Evolutionary conservation across 2,329 filamentous ascomycete genomes (phyloP), one percentile per base, ranked within the genome.

Genomic region (Sarocladiaceae sp.): DNA sequence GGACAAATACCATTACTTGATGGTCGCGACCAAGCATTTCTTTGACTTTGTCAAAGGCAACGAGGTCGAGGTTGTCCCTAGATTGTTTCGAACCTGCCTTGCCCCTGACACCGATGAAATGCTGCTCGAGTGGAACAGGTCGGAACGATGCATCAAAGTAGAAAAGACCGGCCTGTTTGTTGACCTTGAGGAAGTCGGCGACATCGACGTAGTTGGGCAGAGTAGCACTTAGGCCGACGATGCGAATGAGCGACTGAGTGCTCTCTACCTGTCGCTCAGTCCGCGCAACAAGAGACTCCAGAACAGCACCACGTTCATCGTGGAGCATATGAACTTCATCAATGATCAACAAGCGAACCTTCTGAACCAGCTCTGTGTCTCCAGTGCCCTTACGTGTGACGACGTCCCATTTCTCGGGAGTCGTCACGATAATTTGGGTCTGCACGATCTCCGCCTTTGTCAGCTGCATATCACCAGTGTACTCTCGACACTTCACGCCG

Each of bases 321-420:
- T 98, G 94, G 55, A 98, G 82, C 94, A 98, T 98, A 60, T 98
- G 93, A 1, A 98, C 93, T 67, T 98, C 93, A 63, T 98, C 93
- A 50, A 98, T 97, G 56, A 98, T 97, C 48, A 98, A 76, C 2
- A 98, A 73, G 10, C 91, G 82, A 19, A 98, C 93, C 61, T 98
- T 98, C 57, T 98, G 93, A 12, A 98, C 94, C 3, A 98, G 77
- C 60, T 97, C 93, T 0, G 93, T 97, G 59, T 98, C 93, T 13
- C 94, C 93, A 1, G 90, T 97, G 46, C 91, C 94, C 65, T 97
- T 98, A 49, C 93, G 78, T 3, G 93, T 98, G 4, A 98, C 88
- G 1, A 98, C 93, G 61, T 98, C 93, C 94, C 94, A 98, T 66
- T 98, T 98, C 66, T 98, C 93, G 27, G 93, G 93, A 1, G 93